phyloP scores from a whole-genome alignment of 1,284 basidiomycete genomes.

The Malassezia sp. region DNA sequence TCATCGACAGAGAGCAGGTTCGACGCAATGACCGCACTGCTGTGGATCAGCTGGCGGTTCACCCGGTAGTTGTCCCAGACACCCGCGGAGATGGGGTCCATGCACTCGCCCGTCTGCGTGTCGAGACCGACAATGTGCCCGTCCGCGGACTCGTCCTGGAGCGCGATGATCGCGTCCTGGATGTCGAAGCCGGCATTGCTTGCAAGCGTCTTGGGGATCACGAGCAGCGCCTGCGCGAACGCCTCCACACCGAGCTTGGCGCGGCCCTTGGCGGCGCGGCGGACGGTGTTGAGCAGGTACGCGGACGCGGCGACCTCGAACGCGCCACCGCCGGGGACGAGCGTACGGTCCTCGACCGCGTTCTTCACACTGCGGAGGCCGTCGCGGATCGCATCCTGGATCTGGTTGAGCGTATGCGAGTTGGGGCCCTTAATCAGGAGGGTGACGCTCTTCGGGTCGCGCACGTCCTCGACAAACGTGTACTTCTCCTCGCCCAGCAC shows the following conservation, averaged over 20 bases:
- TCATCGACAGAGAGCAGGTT: constrained; percentile 92
- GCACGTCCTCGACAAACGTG: constrained; percentile 95
- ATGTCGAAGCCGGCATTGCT: constrained; percentile 96
- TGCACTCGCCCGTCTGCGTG: constrained; percentile 83
- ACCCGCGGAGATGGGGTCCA: constrained; percentile 86
- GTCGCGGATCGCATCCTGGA: constrained; percentile 91
- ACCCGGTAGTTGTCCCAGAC: constrained; percentile 99
- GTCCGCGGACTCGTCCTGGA: constrained; percentile 87
- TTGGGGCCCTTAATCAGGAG: constrained; percentile 82
- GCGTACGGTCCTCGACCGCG: constrained; percentile 74
- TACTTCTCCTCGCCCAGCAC: constrained; percentile 98
- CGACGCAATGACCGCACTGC: constrained; percentile 88
- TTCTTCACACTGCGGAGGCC: constrained; percentile 95
- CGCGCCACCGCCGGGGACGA: constrained; percentile 90
- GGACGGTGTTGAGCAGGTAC: constrained; percentile 62
- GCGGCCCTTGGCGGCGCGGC: constrained; percentile 82
- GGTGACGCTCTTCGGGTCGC: constrained; percentile 90
- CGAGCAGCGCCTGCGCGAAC: constrained; percentile 83
- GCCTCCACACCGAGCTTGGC: constrained; percentile 95
- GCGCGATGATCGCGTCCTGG: constrained; percentile 78
- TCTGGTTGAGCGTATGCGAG: constrained; percentile 86
- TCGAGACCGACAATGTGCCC: constrained; percentile 68
- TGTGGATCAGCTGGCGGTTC: constrained; percentile 96
- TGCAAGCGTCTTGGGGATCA: constrained; percentile 93
- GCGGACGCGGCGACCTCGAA: constrained; percentile 90